Conservation (phyloP, 371 early-diverging fungal species). For the Apophysomyces trapeziformis region DNA sequence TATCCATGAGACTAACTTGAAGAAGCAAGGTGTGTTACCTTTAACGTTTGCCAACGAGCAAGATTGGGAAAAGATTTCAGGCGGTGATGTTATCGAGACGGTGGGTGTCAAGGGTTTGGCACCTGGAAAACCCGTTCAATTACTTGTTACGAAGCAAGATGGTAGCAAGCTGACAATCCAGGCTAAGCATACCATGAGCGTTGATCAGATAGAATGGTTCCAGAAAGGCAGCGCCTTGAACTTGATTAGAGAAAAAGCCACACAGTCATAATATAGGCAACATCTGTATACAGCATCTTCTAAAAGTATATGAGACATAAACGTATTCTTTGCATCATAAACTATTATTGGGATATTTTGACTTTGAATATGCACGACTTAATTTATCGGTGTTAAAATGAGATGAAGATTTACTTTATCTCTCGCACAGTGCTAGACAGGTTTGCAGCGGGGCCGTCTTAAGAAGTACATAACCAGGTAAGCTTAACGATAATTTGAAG, state of each 20-base stretch:
- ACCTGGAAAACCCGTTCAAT: conserved; percentile 64
- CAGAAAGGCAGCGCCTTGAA: conserved; percentile 92
- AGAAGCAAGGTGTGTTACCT: conserved; percentile 98
- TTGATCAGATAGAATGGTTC: conserved; percentile 94
- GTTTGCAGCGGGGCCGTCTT: no score
- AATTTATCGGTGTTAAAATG: no score
- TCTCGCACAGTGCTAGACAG: no score
- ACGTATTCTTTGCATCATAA: no score
- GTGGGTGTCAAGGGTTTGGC: conserved; percentile 73
- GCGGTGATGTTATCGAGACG: conserved; percentile 82
- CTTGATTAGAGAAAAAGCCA: conserved; percentile 51
- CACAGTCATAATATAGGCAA: conserved; percentile 1
- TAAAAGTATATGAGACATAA: no score
- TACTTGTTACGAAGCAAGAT: conserved; percentile 55
- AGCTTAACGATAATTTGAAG: no score
- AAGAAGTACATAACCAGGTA: no score
- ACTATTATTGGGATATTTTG: no score
- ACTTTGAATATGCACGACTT: no score
- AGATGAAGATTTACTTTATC: no score
- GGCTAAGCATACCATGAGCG: conserved; percentile 90
- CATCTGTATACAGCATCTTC: no score
- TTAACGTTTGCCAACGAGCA: conserved; percentile 84
- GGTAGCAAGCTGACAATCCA: conserved; percentile 64
- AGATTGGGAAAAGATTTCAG: conserved; percentile 82
- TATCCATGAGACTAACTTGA: conserved; percentile 98